These are phyloP conservation scores for Cyberlindnera samutprakarnensis DNA, from an alignment of 805 yeast species.

Conservation along the genomic window DNA sequence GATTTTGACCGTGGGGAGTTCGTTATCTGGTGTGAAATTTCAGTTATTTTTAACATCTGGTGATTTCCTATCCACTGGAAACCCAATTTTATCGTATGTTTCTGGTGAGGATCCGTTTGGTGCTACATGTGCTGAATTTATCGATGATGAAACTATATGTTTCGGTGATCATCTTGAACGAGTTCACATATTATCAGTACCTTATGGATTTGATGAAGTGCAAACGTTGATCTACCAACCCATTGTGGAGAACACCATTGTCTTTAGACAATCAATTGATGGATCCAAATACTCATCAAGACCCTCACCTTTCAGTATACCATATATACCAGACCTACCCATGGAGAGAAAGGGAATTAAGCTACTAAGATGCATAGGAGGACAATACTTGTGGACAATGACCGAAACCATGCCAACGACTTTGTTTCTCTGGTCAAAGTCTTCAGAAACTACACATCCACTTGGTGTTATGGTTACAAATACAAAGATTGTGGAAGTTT, in stretches of 20 bases:
- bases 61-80: conserved; percentile 1
- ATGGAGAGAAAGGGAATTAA: conserved; percentile 5
- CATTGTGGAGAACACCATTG: neutral
- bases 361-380: conserved; percentile 1
- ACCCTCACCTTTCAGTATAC: conserved; percentile 2
- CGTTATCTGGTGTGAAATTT: conserved; percentile 3
- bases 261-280: conserved; percentile 10
- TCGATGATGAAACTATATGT: conserved; percentile 9
- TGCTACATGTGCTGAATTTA: conserved; percentile 3
- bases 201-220: conserved; percentile 5
- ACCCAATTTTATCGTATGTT: conserved; percentile 5
- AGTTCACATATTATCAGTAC: conserved; percentile 3
- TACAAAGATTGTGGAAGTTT: conserved; percentile 6
- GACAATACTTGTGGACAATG: conserved; percentile 1
- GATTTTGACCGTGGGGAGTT: conserved; percentile 7
- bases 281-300: conserved; percentile 4
- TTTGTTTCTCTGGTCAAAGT: conserved; percentile 11
- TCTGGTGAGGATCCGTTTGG: conserved; percentile 9
- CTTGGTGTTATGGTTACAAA: conserved; percentile 7
- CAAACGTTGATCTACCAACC: conserved; percentile 1
- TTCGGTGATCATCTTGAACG: conserved; percentile 13
- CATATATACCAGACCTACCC: conserved; percentile 4
- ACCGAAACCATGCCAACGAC: conserved; percentile 12
- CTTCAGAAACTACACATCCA: conserved; percentile 2
- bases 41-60: conserved; percentile 9